Evolutionary conservation across 208 protist genomes (phyloP).

Genomic region (Trypanosoma platydactyli): DNA sequence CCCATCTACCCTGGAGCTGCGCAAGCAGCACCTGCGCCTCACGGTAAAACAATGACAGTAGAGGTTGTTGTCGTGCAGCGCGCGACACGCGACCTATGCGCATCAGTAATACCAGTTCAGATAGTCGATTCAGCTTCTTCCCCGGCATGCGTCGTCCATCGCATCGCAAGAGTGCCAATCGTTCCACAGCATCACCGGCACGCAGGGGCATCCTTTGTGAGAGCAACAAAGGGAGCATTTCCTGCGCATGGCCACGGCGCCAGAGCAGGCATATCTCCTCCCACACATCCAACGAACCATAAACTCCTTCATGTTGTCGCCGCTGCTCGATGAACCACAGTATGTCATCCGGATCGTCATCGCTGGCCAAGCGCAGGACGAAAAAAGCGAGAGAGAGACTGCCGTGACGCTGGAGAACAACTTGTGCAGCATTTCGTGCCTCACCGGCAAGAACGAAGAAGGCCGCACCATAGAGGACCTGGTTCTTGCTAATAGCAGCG

Average conservation of each 20-base stretch:
- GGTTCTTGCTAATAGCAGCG: conserved; percentile 85
- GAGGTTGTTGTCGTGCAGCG: conserved; percentile 47
- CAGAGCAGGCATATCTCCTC: conserved; percentile 62
- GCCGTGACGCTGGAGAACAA: conserved; percentile 78
- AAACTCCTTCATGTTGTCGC: conserved; percentile 13
- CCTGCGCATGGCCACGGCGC: conserved; percentile 37
- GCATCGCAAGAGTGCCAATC: conserved; percentile 14
- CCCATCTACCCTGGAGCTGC: conserved; percentile 19
- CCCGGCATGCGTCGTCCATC: conserved; percentile 6
- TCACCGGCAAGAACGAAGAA: conserved; percentile 94
- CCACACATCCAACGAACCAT: conserved; percentile 53
- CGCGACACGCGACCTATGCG: conserved; percentile 15
- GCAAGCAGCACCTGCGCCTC: conserved; percentile 50
- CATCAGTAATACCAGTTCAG: conserved; percentile 16
- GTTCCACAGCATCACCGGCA: conserved; percentile 17
- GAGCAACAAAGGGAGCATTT: conserved; percentile 8
- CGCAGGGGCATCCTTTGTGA: neutral
- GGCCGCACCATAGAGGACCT: conserved; percentile 83
- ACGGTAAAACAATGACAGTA: conserved; percentile 47
- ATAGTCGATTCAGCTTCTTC: neutral
- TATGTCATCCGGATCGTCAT: conserved; percentile 29
- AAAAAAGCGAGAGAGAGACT: conserved; percentile 74
- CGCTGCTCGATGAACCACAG: conserved; percentile 42
- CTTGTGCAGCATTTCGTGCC: conserved; percentile 78
- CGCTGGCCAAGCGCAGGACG: conserved; percentile 58